Evolutionary conservation across 176 grass and related monocot genomes (phyloP).

Genomic region (Cenchrus americanus): DNA sequence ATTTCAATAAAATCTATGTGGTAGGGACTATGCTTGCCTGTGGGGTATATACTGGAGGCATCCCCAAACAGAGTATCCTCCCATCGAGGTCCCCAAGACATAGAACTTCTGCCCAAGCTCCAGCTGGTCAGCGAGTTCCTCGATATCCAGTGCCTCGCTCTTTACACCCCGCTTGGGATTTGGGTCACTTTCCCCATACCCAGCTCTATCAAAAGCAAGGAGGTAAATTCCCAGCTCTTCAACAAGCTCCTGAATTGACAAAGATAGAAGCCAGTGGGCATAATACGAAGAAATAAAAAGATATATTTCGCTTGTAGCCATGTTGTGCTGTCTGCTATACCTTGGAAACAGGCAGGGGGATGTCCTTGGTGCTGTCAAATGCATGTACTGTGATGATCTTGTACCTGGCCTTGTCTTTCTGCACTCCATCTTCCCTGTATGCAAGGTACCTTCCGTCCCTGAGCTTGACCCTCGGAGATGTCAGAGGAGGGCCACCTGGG

Average conservation of each 20-base stretch:
- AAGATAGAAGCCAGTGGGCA: constrained; percentile 18
- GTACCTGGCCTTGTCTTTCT: constrained; percentile 60
- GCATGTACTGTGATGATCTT: constrained; percentile 68
- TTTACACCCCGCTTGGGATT: constrained; percentile 68
- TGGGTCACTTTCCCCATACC: constrained; percentile 86
- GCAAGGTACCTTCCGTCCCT: constrained; percentile 65
- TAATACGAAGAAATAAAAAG: constrained; percentile 23
- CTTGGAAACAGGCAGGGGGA: constrained; percentile 57
- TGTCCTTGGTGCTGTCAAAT: constrained; percentile 70
- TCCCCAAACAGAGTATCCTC: constrained; percentile 73
- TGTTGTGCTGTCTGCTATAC: constrained; percentile 40
- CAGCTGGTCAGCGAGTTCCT: constrained; percentile 76
- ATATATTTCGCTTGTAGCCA: background rate
- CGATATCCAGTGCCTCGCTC: constrained; percentile 69
- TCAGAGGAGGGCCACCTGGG: constrained; percentile 58
- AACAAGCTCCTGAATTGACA: constrained; percentile 60
- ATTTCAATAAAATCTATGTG: background rate
- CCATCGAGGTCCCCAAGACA: constrained; percentile 71
- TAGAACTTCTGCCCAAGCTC: constrained; percentile 74
- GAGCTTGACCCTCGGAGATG: constrained; percentile 71
- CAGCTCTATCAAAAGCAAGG: constrained; percentile 75
- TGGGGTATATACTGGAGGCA: constrained; percentile 88
- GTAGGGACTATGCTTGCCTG: constrained; percentile 44
- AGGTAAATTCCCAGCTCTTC: constrained; percentile 79
- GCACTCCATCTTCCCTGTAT: constrained; percentile 59